phyloP scores from a whole-genome alignment of 768 basidiomycete species.

The Lyophyllum atratum region DNA sequence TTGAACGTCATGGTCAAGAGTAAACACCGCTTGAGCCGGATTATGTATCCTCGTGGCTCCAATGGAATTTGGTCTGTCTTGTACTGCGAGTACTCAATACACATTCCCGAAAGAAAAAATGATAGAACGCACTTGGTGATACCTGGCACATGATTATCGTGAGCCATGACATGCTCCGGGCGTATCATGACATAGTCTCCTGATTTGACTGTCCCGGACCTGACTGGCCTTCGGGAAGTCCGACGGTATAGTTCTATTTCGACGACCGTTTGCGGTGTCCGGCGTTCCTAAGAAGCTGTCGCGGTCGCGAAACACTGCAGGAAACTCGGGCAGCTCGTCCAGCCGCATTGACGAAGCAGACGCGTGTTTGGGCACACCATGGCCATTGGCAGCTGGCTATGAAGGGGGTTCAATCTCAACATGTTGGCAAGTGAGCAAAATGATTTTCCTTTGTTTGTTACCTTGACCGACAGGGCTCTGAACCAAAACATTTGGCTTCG shows the following conservation, averaged over 20 bases:
- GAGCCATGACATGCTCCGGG: constrained; percentile 98
- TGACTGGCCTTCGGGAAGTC: constrained; percentile 74
- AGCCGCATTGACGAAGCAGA: constrained; percentile 12
- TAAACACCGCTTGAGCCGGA: constrained; percentile 88
- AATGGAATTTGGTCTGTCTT: constrained; percentile 86
- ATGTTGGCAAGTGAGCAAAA: no score
- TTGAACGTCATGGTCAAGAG: constrained; percentile 97
- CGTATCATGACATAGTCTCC: constrained; percentile 99
- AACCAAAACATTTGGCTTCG: neutral
- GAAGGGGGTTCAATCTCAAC: no score
- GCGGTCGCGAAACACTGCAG: constrained; percentile 30
- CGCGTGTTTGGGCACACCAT: constrained; percentile 20
- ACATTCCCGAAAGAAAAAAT: neutral
- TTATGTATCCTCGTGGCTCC: constrained; percentile 84
- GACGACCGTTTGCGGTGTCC: constrained; percentile 81
- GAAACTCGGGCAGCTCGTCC: neutral
- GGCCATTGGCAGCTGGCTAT: neutral
- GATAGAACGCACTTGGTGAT: constrained; percentile 90
- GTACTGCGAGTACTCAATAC: constrained; percentile 4
- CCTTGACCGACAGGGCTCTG: neutral
- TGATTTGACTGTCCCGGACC: constrained; percentile 80
- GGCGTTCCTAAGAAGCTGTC: constrained; percentile 24
- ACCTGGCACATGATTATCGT: constrained; percentile 98
- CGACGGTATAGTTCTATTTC: constrained; percentile 99
- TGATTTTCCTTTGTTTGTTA: neutral